Percentiles rank a stretch among this genome's conserved stretches.
phyloP scores from a whole-genome alignment of 352 stramenopile genomes.

The Phytopythium delawarense region DNA sequence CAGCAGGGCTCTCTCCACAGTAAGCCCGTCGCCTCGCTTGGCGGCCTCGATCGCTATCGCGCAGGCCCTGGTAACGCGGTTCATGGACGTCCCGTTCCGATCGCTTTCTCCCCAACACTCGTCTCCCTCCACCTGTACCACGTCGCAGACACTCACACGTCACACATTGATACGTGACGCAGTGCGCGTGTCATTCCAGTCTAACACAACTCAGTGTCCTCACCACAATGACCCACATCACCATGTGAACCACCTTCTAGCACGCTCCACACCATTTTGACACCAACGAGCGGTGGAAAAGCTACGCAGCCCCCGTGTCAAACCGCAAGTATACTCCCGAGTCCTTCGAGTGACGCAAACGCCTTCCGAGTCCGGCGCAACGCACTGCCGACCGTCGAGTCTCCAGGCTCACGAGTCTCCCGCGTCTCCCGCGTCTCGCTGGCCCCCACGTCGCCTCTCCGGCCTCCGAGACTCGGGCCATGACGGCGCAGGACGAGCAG shows the following conservation, averaged over 20 bases:
- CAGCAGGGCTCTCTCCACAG: too few species aligned
- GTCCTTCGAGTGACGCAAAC: constrained; percentile 2
- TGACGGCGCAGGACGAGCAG: constrained; percentile 4
- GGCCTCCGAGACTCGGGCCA: neutral
- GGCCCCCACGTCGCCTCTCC: too few species aligned
- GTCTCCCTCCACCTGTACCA: too few species aligned
- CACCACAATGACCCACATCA: neutral
- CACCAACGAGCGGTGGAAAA: neutral
- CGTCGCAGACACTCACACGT: neutral
- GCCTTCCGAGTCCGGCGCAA: neutral
- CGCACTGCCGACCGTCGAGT: too few species aligned
- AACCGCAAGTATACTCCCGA: neutral
- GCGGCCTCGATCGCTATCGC: too few species aligned
- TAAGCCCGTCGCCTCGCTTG: too few species aligned
- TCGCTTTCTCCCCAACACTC: too few species aligned
- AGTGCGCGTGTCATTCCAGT: neutral
- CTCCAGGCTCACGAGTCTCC: too few species aligned
- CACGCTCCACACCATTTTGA: neutral
- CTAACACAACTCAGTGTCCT: neutral
- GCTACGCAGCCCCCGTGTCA: neutral
- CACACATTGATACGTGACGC: neutral
- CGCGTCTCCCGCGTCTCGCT: too few species aligned
- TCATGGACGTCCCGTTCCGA: too few species aligned
- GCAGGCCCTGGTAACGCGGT: too few species aligned
- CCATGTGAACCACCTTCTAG: neutral